Evolutionary conservation across 2,329 filamentous ascomycete species (phyloP).

Genomic region (Epichloe elymi): DNA sequence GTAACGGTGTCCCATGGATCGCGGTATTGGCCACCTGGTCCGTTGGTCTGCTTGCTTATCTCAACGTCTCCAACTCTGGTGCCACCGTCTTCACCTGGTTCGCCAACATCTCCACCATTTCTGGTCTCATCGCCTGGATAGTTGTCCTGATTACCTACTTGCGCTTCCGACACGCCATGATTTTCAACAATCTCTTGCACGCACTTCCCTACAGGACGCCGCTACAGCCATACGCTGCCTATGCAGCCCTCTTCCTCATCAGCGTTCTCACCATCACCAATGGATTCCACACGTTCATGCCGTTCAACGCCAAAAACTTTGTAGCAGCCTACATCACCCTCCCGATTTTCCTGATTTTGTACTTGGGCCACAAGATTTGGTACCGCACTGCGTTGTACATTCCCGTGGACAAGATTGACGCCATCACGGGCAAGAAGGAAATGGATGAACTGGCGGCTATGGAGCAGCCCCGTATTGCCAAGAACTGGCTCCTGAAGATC

Average conservation of each 20-base stretch:
- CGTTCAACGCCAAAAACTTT: constrained; percentile 52
- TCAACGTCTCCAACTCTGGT: constrained; percentile 52
- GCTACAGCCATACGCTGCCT: constrained; percentile 52
- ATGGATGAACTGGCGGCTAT: constrained; percentile 44
- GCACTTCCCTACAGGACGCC: constrained; percentile 38
- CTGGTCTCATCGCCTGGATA: constrained; percentile 47
- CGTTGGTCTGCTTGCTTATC: constrained; percentile 54
- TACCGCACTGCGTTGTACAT: constrained; percentile 30
- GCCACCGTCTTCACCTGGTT: constrained; percentile 59
- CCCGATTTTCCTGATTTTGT: constrained; percentile 46
- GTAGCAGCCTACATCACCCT: constrained; percentile 51
- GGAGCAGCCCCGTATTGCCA: constrained; percentile 33
- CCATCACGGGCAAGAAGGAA: constrained; percentile 45
- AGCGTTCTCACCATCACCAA: constrained; percentile 56
- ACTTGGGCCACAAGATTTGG: constrained; percentile 45
- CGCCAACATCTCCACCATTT: constrained; percentile 53
- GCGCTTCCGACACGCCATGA: constrained; percentile 45
- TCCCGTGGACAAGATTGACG: constrained; percentile 37
- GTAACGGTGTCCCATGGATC: constrained; percentile 45
- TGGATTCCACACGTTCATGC: constrained; percentile 64
- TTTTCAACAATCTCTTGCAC: constrained; percentile 34
- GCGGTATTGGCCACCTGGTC: constrained; percentile 40
- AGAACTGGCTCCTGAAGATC: constrained; percentile 35
- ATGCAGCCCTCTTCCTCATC: constrained; percentile 43
- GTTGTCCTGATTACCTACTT: constrained; percentile 45